Percentiles rank a stretch among this genome's conserved stretches.
Conservation (phyloP, 1,284 basidiomycete species). For the Sporisorium exsertum region DNA sequence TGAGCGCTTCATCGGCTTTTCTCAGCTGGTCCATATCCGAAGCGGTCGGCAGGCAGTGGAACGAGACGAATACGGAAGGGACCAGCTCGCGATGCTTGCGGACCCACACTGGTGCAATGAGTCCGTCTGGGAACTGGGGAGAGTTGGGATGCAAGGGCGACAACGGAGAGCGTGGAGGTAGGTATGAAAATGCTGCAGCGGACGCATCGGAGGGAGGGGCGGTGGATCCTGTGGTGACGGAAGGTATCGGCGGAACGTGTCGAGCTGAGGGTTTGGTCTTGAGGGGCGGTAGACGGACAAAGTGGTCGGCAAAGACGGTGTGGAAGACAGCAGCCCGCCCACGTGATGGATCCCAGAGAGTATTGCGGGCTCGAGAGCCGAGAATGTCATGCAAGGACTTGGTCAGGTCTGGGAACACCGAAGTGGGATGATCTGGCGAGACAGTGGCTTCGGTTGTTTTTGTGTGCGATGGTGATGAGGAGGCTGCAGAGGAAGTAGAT, state of each 20-base stretch:
- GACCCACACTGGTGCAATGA: constrained; percentile 97
- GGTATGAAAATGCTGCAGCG: constrained; percentile 40
- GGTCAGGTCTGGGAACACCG: constrained; percentile 44
- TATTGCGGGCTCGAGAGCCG: constrained; percentile 40
- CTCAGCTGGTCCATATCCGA: constrained; percentile 26
- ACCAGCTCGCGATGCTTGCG: constrained; percentile 91
- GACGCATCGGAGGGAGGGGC: constrained; percentile 14
- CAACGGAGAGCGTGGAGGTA: constrained; percentile 80
- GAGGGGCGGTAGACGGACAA: constrained; percentile 84
- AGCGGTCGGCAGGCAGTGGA: constrained; percentile 75
- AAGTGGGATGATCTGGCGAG: constrained; percentile 26
- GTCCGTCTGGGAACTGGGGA: constrained; percentile 90
- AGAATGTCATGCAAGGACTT: constrained; percentile 51
- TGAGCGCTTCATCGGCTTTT: constrained; percentile 76
- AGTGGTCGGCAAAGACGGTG: constrained; percentile 63
- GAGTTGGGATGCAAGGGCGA: constrained; percentile 88
- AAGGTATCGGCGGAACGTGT: constrained; percentile 68
- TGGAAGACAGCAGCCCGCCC: constrained; percentile 56
- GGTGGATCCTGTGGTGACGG: constrained; percentile 64
- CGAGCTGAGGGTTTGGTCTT: constrained; percentile 74
- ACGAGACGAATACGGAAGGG: constrained; percentile 91
- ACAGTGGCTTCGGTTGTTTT: constrained; percentile 2
- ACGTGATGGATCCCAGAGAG: constrained; percentile 56
- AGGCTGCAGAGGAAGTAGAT: not conserved
- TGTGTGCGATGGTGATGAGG: not conserved